Evolutionary conservation across 106 monocot genomes (phyloP), one percentile per base, ranked within the genome.

Genomic region (Dendrobium huoshanense): DNA sequence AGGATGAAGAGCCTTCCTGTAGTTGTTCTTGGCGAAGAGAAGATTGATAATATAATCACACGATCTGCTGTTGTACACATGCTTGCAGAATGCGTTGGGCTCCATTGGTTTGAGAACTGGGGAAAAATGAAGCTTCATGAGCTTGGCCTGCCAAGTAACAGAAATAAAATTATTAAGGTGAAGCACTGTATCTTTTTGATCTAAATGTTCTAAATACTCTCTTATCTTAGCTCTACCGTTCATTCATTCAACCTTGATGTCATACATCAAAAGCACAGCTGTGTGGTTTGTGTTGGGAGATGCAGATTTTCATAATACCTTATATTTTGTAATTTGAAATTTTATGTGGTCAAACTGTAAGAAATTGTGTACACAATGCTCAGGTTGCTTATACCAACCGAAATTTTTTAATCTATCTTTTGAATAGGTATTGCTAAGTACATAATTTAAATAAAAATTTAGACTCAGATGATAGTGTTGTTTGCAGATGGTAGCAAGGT

Each of bases 1-100:
- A 92, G 87, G 78, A 92, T 95, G 95, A 95, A 92, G 85, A 95
- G 87, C 73, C 90, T 95, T 77, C 95, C 92, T 11, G 92, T 95
- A 16, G 92, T 95, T 42, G 92, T 92, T 80, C 65, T 95, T 4
- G 95, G 95, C n/a, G 95, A 92, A 47, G 86, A 76, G 54, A 92
- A 90, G 77, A 95, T 95, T 70, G 86, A 90, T 44, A 95, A 92
- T 78, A 86, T 95, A 41, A 88, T 95, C 64, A 95, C 92, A 44
- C 95, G 92, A 59, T 87, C 92, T 74, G 84, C 90, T 42, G 92
- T 92, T 0, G 85, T 95, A 64, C 92, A 95, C 80, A 95, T 95
- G 92, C 88, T 95, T 4, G 90, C 88, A 41, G 92, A 95, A 80
- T 95, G 95, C 78, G 95, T 85, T 51, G 95, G 92, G 7, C 87